phyloP scores from a whole-genome alignment of 805 yeast species.

The Ogataea degrootiae region DNA sequence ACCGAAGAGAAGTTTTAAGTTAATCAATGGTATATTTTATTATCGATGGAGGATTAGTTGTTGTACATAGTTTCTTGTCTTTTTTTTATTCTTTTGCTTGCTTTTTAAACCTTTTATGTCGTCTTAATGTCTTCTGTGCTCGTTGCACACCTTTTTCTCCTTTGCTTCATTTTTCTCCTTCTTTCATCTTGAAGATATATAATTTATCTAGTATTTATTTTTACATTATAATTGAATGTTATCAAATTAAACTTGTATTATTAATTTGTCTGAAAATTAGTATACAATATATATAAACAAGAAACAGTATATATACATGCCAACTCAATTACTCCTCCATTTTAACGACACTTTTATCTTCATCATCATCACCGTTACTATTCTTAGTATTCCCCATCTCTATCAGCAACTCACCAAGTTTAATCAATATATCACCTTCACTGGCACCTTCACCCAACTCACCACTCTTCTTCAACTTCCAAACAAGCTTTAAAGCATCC shows the following conservation, averaged over 20 bases:
- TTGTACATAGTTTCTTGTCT: not conserved
- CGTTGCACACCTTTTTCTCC: not conserved
- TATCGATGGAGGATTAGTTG: not conserved
- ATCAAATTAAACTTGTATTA: no score
- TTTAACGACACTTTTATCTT: not conserved
- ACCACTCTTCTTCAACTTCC: constrained; percentile 20
- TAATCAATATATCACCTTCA: constrained; percentile 15
- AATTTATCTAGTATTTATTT: not conserved
- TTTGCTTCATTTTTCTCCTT: not conserved
- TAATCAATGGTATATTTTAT: no score
- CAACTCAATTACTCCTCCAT: no score
- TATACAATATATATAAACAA: not conserved
- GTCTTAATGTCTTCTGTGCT: not conserved
- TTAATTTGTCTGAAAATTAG: not conserved
- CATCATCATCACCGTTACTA: not conserved
- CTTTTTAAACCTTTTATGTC: constrained; percentile 32
- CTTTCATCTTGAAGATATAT: not conserved
- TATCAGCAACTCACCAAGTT: constrained; percentile 17
- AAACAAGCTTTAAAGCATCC: constrained; percentile 34
- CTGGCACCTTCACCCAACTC: constrained; percentile 3
- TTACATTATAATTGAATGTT: not conserved
- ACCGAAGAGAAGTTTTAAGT: constrained; percentile 37
- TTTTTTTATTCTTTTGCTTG: constrained; percentile 30
- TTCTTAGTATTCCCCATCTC: constrained; percentile 11
- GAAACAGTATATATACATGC: not conserved